Evolutionary conservation across 768 basidiomycete genomes (phyloP).

Genomic region (Trametes maxima): DNA sequence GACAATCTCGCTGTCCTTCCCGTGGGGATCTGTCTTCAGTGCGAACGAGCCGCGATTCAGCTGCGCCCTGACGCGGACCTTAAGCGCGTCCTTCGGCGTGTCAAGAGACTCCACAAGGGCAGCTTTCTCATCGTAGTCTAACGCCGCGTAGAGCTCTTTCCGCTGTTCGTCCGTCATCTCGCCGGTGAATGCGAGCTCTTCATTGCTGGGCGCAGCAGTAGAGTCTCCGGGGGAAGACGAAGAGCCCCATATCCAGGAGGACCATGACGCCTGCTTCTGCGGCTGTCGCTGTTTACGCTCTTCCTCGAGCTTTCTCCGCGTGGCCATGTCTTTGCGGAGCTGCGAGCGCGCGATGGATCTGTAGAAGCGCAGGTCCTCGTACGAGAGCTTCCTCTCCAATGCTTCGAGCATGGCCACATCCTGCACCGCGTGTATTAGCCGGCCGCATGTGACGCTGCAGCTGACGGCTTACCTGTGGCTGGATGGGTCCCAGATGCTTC

Average conservation of each 20-base stretch:
- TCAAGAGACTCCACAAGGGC: slow-evolving; percentile 71
- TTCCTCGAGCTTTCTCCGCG: slow-evolving; percentile 66
- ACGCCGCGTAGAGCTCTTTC: slow-evolving; percentile 83
- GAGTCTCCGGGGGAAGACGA: slow-evolving; percentile 37
- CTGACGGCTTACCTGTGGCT: slow-evolving; percentile 51
- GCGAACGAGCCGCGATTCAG: slow-evolving; percentile 89
- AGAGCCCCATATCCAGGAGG: slow-evolving; percentile 86
- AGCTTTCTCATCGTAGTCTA: slow-evolving; percentile 90
- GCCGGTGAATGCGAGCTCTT: slow-evolving; percentile 61
- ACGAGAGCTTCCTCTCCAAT: slow-evolving; percentile 82
- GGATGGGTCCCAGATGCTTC: slow-evolving; percentile 57
- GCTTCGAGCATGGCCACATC: slow-evolving; percentile 54
- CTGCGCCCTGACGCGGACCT: slow-evolving; percentile 70
- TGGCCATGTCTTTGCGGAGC: slow-evolving; percentile 80
- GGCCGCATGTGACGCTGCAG: background rate
- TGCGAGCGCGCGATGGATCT: slow-evolving; percentile 91
- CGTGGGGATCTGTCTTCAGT: slow-evolving; percentile 75
- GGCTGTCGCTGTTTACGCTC: slow-evolving; percentile 61
- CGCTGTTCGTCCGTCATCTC: slow-evolving; percentile 89
- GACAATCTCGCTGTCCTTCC: slow-evolving; percentile 66
- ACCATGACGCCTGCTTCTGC: slow-evolving; percentile 56
- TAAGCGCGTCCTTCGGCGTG: slow-evolving; percentile 77
- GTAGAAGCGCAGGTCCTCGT: slow-evolving; percentile 97
- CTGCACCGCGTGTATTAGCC: slow-evolving; percentile 36
- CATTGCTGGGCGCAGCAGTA: slow-evolving; percentile 32